A percentile compares a stretch with the other conserved stretches of the same genome.
These are phyloP conservation scores for Narthecium ossifragum DNA, from an alignment of 106 monocot species.

Conservation along the genomic window DNA sequence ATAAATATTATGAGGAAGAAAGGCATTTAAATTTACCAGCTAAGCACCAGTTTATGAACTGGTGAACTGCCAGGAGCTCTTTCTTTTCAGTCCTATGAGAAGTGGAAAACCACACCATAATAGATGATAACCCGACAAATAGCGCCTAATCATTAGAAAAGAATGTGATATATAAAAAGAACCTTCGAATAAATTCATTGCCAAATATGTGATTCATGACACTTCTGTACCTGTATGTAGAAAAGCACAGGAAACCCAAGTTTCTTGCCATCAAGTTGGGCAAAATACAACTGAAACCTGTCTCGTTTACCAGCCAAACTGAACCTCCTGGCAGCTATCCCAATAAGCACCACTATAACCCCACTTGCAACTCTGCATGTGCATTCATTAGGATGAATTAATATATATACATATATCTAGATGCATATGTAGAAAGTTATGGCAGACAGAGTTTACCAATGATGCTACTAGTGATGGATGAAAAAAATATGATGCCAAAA, in stretches of 20 bases:
- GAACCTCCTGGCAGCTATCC: conserved; percentile 48
- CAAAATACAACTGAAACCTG: conserved; percentile 45
- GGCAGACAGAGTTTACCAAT: too few relatives aligned
- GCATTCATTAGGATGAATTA: too few relatives aligned
- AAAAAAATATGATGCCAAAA: too few relatives aligned
- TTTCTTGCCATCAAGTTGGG: conserved; percentile 15
- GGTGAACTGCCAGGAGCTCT: conserved; percentile 55
- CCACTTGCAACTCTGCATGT: conserved; percentile 62
- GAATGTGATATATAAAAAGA: background rate
- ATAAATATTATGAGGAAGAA: background rate
- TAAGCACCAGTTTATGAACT: conserved; percentile 77
- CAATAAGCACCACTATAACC: conserved; percentile 50
- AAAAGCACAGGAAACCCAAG: conserved; percentile 31
- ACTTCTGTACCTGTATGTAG: conserved; percentile 55
- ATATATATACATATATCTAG: too few relatives aligned
- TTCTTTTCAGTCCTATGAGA: conserved; percentile 64
- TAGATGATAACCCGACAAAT: conserved; percentile 61
- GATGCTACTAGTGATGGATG: too few relatives aligned
- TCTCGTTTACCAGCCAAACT: conserved; percentile 20
- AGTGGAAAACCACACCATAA: conserved; percentile 78
- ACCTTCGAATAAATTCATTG: background rate
- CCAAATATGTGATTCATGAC: too few relatives aligned
- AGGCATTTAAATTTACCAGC: conserved; percentile 33
- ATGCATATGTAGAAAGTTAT: too few relatives aligned
- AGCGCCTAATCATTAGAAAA: conserved; percentile 28